Evolutionary conservation across 345 rosid species (phyloP), one percentile per base, ranked within the genome.

Genomic region (Gynandropsis gynandra): DNA sequence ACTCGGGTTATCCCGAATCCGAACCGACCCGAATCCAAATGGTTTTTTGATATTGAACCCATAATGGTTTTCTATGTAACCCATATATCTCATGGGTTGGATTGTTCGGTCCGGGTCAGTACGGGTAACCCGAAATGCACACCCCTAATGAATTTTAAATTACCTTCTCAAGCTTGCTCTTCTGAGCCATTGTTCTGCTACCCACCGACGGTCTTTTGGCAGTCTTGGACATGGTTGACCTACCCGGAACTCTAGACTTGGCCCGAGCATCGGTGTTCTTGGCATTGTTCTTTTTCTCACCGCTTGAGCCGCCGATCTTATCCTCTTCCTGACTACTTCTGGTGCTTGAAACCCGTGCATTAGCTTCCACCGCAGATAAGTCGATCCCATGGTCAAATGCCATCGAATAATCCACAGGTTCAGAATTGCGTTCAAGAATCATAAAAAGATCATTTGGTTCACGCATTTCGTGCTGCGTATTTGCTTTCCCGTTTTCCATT

Each of bases 151-250:
- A n/a, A 37, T 10, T 32, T 10, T 38, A 37, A 14, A 47, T 50
- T 70, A 82, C 95, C 85, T 76, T 77, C 64, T 84, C 97, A 39
- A 69, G 69, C 71, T 78, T 88, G 81, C 82, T 84, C 78, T 88
- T 88, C 56, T 74, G 95, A 63, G 64, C 69, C 48, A 64, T 32
- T 9, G 88, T 62, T 68, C 86, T 77, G 66, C 58, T 78, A 48
- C 66, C 71, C 14, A 64, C 50, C 36, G 79, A 58, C 12, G 76
- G 74, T 63, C 74, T 85, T 72, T 59, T 76, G 47, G 41, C 67
- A 41, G 59, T 64, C 67, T 47, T 75, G 9, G 74, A 47, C 42
- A 72, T 14, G 19, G 54, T 59, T 52, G 68, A 55, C 62, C 63
- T 74, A 51, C 24, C 11, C n/a, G 70, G 70, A 31, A 64, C 58